Evolutionary conservation across 2,329 filamentous ascomycete genomes (phyloP).

Genomic region (Calcarisporium arbuscula): DNA sequence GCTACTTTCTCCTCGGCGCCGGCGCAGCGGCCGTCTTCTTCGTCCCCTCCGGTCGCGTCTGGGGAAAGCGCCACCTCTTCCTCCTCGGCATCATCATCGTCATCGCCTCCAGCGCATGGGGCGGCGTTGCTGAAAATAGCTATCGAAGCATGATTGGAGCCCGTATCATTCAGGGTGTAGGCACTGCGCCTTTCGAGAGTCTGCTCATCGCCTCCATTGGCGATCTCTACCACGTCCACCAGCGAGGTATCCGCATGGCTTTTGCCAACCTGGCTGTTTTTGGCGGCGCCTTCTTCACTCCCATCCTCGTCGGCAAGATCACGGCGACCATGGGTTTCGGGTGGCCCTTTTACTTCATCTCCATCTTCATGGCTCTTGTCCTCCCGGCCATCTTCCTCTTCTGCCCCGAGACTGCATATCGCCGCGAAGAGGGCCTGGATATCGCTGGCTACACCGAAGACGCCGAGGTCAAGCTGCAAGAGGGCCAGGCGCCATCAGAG

Average conservation of each 20-base stretch:
- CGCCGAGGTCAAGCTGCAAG: slow-evolving; percentile 12
- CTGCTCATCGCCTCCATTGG: slow-evolving; percentile 84
- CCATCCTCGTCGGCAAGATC: slow-evolving; percentile 86
- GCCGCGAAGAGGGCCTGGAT: slow-evolving; percentile 60
- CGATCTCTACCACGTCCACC: slow-evolving; percentile 83
- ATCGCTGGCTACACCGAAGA: slow-evolving; percentile 34
- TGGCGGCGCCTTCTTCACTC: slow-evolving; percentile 59
- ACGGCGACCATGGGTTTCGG: slow-evolving; percentile 69
- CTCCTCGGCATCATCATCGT: slow-evolving; percentile 69
- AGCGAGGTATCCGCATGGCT: slow-evolving; percentile 83
- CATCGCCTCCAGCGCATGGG: slow-evolving; percentile 72
- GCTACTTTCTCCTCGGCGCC: slow-evolving; percentile 79
- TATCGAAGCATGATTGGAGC: slow-evolving; percentile 72
- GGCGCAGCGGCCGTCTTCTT: slow-evolving; percentile 77
- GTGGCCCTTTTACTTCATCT: slow-evolving; percentile 84
- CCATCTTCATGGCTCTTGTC: slow-evolving; percentile 70
- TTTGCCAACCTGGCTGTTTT: slow-evolving; percentile 57
- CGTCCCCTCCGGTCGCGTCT: slow-evolving; percentile 81
- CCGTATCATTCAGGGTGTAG: slow-evolving; percentile 79
- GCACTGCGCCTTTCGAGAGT: slow-evolving; percentile 81
- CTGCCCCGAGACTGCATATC: slow-evolving; percentile 79
- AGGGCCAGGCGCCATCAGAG: too few relatives aligned
- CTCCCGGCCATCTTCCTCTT: slow-evolving; percentile 70
- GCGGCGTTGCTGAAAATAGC: slow-evolving; percentile 57
- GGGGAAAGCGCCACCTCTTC: slow-evolving; percentile 89